phyloP scores from a whole-genome alignment of 257 asterid genomes.

The Ligustrum vulgare region DNA sequence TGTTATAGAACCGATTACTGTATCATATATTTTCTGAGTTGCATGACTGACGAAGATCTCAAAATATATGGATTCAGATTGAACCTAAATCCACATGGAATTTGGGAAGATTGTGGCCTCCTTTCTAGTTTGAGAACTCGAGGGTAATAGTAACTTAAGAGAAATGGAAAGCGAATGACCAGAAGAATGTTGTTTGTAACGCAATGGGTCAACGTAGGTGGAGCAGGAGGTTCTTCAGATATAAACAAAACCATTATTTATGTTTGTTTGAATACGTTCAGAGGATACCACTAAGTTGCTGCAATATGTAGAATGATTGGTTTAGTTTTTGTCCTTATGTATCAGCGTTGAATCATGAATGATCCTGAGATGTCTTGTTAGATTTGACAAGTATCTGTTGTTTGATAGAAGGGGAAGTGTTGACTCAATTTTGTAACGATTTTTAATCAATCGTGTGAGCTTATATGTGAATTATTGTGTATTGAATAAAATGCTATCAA shows the following conservation, averaged over 20 bases:
- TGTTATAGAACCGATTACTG: background rate
- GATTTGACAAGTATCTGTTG: background rate
- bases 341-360: background rate
- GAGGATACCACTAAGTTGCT: background rate
- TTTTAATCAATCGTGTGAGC: too few species aligned
- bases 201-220: background rate
- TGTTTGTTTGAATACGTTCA: background rate
- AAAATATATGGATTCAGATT: background rate
- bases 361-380: background rate
- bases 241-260: background rate
- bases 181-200: background rate
- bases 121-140: background rate
- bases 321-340: background rate
- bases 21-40: background rate
- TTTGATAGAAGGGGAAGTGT: background rate
- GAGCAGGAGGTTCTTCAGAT: background rate
- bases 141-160: background rate
- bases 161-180: background rate
- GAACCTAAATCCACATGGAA: background rate
- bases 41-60: background rate
- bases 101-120: background rate
- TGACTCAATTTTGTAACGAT: background rate
- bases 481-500: too few species aligned
- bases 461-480: too few species aligned
- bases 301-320: background rate